Base-by-base conservation (phyloP, 2,329 filamentous ascomycete genomes). In the Fusarium sterilihyphosum region DNA sequence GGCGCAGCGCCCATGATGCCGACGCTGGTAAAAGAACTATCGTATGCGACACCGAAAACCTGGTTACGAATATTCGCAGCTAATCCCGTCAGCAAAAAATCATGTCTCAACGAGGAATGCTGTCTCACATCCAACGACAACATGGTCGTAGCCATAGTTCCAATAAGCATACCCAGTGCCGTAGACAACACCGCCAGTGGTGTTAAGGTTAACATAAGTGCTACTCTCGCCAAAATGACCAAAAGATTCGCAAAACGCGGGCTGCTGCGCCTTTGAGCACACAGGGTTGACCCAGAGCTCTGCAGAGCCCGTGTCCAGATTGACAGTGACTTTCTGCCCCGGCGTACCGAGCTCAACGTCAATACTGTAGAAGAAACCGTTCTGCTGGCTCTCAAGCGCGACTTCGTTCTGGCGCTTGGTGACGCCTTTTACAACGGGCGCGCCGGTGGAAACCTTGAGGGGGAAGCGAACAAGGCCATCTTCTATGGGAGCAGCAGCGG, bases 241-340 rank as follows among this genome's bases (percentile, higher is more conserved):
- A 64, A 80, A 78, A 2, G 53, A 57, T 22, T 71, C 37, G 71
- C 82, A 84, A 37, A 80, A 79, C 0, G 60, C 46, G 2, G 73
- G 71, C 37, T 83, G 76, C 11, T 67, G 58, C 2, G 82, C 74
- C 47, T 80, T 81, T 59, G 73, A 73, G 73, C 84, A 85, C 13
- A 80, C 76, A 12, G 84, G 84, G 63, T 85, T 84, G 43, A 85
- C 82, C 84, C 84, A 85, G 10, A 84, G 79, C 72, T 85, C 83
- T 14, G 79, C 77, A 8, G 84, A 85, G 22, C 83, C 83, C 1
- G 84, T 85, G 66, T 85, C 84, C 56, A 85, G 80, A 67, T 83
- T 80, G 68, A 85, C 82, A 40, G 78, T 82, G 50, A 85, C 81
- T 8, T 73, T 62, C 63, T 85, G 83, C 10, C 79, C 78, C 9